phyloP scores from a whole-genome alignment of 73 alveolate species.

The Symbiodinium pilosum region DNA sequence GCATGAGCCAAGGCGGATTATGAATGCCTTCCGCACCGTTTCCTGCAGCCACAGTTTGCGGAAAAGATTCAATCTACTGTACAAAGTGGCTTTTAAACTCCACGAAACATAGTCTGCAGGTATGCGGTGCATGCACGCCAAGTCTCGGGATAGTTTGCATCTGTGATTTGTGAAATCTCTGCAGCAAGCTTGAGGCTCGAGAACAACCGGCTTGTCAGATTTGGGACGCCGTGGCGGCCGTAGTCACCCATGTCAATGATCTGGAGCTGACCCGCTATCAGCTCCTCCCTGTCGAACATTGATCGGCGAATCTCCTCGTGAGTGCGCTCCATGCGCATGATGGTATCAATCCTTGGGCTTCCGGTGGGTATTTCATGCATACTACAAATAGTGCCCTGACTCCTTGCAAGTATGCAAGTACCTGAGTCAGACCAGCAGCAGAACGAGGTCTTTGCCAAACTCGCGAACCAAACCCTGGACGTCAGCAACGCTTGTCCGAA shows the following conservation, averaged over 20 bases:
- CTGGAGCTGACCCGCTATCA: conserved; percentile 59
- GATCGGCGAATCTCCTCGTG: conserved; percentile 52
- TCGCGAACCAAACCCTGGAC: conserved; percentile 80
- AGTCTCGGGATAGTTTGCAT: conserved; percentile 52
- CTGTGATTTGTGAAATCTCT: conserved; percentile 59
- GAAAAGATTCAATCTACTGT: too few species aligned
- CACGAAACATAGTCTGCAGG: too few species aligned
- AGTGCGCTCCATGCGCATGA: conserved; percentile 55
- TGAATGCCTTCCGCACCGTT: conserved; percentile 83
- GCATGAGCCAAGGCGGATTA: conserved; percentile 78
- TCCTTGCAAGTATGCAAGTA: too few species aligned
- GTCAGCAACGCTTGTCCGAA: conserved; percentile 76
- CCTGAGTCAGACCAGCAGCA: not conserved
- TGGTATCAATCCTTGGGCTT: conserved; percentile 45
- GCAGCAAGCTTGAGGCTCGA: conserved; percentile 56
- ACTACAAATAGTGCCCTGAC: too few species aligned
- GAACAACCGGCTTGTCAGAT: conserved; percentile 43
- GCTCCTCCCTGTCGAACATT: conserved; percentile 45
- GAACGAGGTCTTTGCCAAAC: conserved; percentile 70
- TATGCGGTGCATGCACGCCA: not conserved
- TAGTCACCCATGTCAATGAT: conserved; percentile 80
- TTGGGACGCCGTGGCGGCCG: conserved; percentile 60
- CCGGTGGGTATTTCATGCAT: too few species aligned
- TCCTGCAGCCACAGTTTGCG: conserved; percentile 6
- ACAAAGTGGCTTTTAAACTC: too few species aligned